phyloP scores from a whole-genome alignment of 2,329 filamentous ascomycete species.

The Epichloe glyceriae region DNA sequence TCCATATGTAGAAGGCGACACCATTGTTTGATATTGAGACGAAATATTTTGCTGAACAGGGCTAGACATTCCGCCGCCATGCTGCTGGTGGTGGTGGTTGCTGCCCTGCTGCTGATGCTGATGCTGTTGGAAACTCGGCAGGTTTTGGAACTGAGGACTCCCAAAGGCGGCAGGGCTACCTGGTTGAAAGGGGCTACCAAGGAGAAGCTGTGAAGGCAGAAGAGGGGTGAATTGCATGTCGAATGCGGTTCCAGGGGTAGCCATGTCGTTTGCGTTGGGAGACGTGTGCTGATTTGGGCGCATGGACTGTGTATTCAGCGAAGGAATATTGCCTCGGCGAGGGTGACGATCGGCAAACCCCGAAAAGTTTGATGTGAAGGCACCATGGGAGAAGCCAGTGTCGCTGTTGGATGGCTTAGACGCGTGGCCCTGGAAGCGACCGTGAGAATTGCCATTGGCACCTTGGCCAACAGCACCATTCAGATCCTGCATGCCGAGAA shows the following conservation, averaged over 20 bases:
- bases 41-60: slow-evolving; percentile 68
- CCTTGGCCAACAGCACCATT: slow-evolving; percentile 43
- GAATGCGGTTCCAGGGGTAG: slow-evolving; percentile 75
- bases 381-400: slow-evolving; percentile 84
- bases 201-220: slow-evolving; percentile 82
- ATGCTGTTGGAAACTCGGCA: slow-evolving; percentile 58
- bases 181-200: slow-evolving; percentile 93
- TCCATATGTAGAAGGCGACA: slow-evolving; percentile 74
- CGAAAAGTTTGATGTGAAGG: slow-evolving; percentile 74
- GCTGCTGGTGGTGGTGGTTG: slow-evolving; percentile 39
- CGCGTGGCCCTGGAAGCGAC: slow-evolving; percentile 54
- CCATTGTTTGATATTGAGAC: slow-evolving; percentile 72
- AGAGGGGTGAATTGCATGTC: slow-evolving; percentile 99
- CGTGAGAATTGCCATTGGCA: slow-evolving; percentile 33
- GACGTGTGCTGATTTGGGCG: slow-evolving; percentile 23
- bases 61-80: slow-evolving; percentile 53
- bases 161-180: slow-evolving; percentile 82
- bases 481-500: slow-evolving; percentile 86
- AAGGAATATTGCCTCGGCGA: slow-evolving; percentile 73
- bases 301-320: slow-evolving; percentile 76
- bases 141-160: slow-evolving; percentile 82
- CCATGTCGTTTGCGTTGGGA: slow-evolving; percentile 57
- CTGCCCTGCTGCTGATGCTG: slow-evolving; percentile 34
- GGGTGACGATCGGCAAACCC: slow-evolving; percentile 81
- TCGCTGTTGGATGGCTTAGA: slow-evolving; percentile 75